Evolutionary conservation across 371 early-diverging fungal genomes (phyloP), one percentile per base, ranked within the genome.

Genomic region (Apophysomyces elegans): DNA sequence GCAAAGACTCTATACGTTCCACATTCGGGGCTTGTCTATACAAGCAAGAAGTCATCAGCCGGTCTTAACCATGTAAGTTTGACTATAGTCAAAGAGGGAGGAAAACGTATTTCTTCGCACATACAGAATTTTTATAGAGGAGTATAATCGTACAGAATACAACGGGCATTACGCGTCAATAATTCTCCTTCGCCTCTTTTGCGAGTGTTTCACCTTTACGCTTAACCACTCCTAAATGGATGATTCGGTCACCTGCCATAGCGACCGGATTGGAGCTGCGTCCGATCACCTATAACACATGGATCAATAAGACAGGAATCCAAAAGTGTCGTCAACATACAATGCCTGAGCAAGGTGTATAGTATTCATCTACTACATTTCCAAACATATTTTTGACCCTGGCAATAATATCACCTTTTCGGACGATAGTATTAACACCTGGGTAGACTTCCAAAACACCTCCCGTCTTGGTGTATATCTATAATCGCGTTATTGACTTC

Each of bases 331-430:
- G 32, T 26, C 81, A 82, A 57, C 90, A 84, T 62, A 92, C 90
- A 65, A 93, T 86, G 39, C 92, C 93, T 73, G 91, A 90, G 63
- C 91, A 90, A 0, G 97, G 95, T 21, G 95, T 88, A 79, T 84
- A 92, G 65, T 95, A 94, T 65, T 91, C 92, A 43, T 95, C 95
- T 32, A 92, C 91, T n/a, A 95, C 86, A 63, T 92, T 89, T 32
- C 96, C 96, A 79, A 96, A 96, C 43, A 96, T 93, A 63, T 93
- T 93, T 70, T 94, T 92, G 66, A 96, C 85, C 7, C 93, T 84
- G 1, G 97, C 97, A 80, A 96, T 94, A 38, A 93, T 65, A 57
- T 93, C 93, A 44, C 93, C 94, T 64, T 95, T 94, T 43, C 86
- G 84, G 21, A 96, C 89, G 68, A 93, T 90, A 0, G 93, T 91